Evolutionary conservation across 2,329 filamentous ascomycete genomes (phyloP).

Genomic region (Botrytis cinerea): DNA sequence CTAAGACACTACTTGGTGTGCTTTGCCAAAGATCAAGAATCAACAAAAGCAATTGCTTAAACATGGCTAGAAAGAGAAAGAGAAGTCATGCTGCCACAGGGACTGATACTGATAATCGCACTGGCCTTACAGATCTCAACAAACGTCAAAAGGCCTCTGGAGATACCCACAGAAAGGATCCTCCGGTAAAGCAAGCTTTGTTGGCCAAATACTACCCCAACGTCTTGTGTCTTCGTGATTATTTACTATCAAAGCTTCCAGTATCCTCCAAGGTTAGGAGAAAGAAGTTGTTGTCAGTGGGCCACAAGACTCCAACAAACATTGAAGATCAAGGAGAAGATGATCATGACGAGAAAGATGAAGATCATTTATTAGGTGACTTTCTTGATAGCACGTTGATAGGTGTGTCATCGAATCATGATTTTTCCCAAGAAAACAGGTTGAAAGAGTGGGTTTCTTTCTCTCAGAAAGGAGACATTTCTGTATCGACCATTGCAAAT

Average conservation of each 20-base stretch:
- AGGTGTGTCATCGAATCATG: constrained; percentile 33
- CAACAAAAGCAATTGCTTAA: neutral
- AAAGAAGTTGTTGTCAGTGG: constrained; percentile 51
- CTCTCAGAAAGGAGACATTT: constrained; percentile 64
- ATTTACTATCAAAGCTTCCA: constrained; percentile 67
- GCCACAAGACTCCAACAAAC: constrained; percentile 20
- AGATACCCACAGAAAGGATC: constrained; percentile 26
- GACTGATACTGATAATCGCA: constrained; percentile 17
- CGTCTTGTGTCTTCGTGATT: constrained; percentile 68
- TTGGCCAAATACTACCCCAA: constrained; percentile 67
- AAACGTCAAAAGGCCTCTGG: constrained; percentile 37
- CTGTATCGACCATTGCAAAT: constrained; percentile 53
- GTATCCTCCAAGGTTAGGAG: constrained; percentile 63
- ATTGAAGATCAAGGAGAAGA: neutral
- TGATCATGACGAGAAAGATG: constrained; percentile 17
- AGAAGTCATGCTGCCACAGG: constrained; percentile 34
- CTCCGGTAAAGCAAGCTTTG: constrained; percentile 57
- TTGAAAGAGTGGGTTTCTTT: constrained; percentile 61
- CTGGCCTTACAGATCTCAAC: constrained; percentile 31
- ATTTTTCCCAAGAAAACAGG: constrained; percentile 43
- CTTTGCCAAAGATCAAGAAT: neutral
- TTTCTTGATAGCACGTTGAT: constrained; percentile 41
- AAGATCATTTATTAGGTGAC: constrained; percentile 24
- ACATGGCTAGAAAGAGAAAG: constrained; percentile 41
- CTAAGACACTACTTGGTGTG: neutral